A percentile compares a stretch with the other conserved stretches of the same genome.
Evolutionary conservation across 345 rosid genomes (phyloP).

Genomic region (Syzygium grande): DNA sequence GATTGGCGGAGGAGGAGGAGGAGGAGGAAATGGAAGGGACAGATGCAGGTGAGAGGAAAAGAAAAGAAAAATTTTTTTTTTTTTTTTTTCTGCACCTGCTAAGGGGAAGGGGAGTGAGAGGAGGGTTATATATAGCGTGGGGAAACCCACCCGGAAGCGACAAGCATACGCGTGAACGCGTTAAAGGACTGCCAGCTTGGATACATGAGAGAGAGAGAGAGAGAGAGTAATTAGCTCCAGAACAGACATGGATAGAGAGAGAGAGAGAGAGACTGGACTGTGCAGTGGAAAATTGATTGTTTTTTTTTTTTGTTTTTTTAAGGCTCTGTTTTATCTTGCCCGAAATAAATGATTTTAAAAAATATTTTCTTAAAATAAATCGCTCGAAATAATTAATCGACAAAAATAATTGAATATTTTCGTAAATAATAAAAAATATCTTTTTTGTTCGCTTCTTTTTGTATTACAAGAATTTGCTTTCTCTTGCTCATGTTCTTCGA

Average conservation of each 20-base stretch:
- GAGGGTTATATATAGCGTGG: neutral
- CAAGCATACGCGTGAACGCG: conserved; percentile 15
- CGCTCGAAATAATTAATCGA: too few species aligned
- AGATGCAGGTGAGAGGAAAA: neutral
- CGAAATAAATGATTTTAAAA: too few species aligned
- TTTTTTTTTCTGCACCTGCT: conserved; percentile 5
- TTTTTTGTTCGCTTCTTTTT: neutral
- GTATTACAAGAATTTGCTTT: neutral
- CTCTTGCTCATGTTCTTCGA: neutral
- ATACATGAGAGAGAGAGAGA: neutral
- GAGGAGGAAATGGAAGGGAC: neutral
- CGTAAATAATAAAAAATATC: neutral
- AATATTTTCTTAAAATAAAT: too few species aligned
- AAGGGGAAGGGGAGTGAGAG: neutral
- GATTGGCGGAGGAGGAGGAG: neutral
- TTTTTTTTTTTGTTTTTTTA: too few species aligned
- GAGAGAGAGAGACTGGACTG: neutral
- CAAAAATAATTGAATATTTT: neutral
- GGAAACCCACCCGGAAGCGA: neutral
- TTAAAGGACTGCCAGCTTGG: conserved; percentile 6
- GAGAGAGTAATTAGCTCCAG: too few species aligned
- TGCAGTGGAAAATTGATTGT: neutral
- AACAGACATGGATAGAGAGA: too few species aligned
- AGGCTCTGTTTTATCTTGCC: too few species aligned
- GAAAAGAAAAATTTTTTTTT: neutral